These are phyloP conservation scores for Arctium minus DNA, from an alignment of 129 eudicot species.

Conservation along the genomic window DNA sequence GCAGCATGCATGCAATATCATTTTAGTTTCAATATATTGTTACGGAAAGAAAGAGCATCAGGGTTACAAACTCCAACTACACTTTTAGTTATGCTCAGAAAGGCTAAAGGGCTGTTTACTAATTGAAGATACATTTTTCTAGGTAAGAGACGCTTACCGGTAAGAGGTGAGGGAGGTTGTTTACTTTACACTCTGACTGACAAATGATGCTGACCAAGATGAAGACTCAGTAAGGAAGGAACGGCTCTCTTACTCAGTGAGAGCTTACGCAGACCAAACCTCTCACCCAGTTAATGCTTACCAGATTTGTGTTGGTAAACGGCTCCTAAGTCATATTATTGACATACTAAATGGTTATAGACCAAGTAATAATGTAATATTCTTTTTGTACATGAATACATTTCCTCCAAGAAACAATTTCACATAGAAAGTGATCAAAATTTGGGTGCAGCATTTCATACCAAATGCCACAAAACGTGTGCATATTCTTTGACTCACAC, in stretches of 20 bases:
- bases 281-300: background rate
- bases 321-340: background rate
- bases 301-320: background rate
- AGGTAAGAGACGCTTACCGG: background rate
- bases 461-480: background rate
- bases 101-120: background rate
- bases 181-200: background rate
- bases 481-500: background rate
- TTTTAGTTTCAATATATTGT: background rate
- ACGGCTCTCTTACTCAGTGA: background rate
- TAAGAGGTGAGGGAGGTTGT: background rate
- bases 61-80: background rate
- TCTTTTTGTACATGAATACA: background rate
- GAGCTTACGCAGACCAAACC: background rate
- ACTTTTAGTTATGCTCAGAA: background rate
- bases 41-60: background rate
- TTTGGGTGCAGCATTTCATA: background rate
- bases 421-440: background rate
- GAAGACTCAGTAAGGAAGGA: background rate
- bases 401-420: background rate
- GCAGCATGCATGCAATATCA: slow-evolving; percentile 24
- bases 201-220: background rate
- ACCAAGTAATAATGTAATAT: background rate
- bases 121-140: background rate
- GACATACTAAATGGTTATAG: background rate